phyloP scores from a whole-genome alignment of 2,329 filamentous ascomycete genomes.

The Hypoxylon sp. region DNA sequence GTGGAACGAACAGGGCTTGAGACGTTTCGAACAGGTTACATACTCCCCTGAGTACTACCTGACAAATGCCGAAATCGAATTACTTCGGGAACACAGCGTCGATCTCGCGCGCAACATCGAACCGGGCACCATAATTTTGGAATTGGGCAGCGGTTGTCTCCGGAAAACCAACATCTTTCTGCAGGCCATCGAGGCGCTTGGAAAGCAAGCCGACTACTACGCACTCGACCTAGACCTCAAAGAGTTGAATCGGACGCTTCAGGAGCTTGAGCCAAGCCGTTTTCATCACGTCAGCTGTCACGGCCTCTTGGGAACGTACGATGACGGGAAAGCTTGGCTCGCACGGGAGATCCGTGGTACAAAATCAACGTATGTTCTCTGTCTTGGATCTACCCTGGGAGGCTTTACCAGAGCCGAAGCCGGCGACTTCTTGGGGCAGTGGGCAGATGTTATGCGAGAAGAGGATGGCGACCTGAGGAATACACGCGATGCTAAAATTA shows the following conservation, averaged over 20 bases:
- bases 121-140: constrained; percentile 10
- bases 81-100: constrained; percentile 11
- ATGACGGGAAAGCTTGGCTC: constrained; percentile 14
- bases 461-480: not conserved
- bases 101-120: constrained; percentile 6
- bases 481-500: constrained; percentile 1
- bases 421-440: not conserved
- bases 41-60: constrained; percentile 15
- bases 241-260: constrained; percentile 10
- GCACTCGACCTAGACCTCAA: constrained; percentile 13
- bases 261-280: constrained; percentile 4
- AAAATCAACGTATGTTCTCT: constrained; percentile 12
- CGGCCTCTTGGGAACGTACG: constrained; percentile 11
- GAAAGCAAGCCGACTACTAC: constrained; percentile 10
- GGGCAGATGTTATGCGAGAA: constrained; percentile 1
- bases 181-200: constrained; percentile 1
- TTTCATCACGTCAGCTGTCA: constrained; percentile 12
- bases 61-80: constrained; percentile 6
- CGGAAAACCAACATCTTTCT: constrained; percentile 10
- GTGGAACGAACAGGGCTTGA: constrained; percentile 17
- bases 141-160: constrained; percentile 15
- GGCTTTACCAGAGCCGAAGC: constrained; percentile 8
- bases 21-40: constrained; percentile 11
- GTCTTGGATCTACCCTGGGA: constrained; percentile 12
- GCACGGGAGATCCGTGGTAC: not conserved